Evolutionary conservation across 768 basidiomycete species (phyloP).

Genomic region (Calocera viscosa): DNA sequence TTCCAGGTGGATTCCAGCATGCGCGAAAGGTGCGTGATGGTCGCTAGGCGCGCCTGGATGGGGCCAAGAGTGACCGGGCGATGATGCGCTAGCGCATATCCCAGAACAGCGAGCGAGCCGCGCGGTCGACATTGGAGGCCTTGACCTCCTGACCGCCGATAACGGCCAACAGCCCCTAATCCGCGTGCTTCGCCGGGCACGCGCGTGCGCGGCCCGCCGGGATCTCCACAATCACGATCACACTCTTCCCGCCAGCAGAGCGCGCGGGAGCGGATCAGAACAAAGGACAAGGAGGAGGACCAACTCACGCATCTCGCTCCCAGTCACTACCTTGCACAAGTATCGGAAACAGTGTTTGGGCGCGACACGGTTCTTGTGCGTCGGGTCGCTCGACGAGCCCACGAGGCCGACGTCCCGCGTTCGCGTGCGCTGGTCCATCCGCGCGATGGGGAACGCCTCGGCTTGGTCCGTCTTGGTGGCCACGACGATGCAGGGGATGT

Average conservation of each 20-base stretch:
- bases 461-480: neutral
- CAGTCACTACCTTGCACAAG: neutral
- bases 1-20: too few relatives aligned
- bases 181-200: neutral
- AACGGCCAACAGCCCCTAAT: neutral
- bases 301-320: neutral
- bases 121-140: neutral
- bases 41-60: neutral
- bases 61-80: neutral
- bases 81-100: neutral
- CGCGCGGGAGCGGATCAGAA: neutral
- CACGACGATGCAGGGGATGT: neutral
- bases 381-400: neutral
- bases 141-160: neutral
- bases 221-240: too few relatives aligned
- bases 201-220: too few relatives aligned
- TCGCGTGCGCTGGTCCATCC: neutral
- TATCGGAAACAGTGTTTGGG: neutral
- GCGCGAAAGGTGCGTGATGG: neutral
- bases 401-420: conserved; percentile 6
- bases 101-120: too few relatives aligned
- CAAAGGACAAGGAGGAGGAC: neutral
- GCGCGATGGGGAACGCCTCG: neutral
- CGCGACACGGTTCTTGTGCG: conserved; percentile 2
- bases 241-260: neutral